Evolutionary conservation across 1,139 yeast species (phyloP).

Genomic region (Candida neerlandica): DNA sequence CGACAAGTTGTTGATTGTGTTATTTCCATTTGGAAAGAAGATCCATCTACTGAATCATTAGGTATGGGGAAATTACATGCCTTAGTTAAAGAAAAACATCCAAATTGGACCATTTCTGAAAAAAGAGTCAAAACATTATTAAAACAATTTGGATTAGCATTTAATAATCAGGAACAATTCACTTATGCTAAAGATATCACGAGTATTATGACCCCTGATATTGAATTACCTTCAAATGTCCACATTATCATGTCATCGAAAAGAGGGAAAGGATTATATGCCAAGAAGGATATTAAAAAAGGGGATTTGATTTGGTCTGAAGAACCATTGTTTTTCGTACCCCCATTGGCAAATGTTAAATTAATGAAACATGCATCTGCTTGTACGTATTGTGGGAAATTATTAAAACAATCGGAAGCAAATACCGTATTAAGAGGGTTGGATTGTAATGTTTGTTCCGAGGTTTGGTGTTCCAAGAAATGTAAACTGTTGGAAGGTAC

Average conservation of each 20-base stretch:
- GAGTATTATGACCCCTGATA: conserved; percentile 54
- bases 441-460: conserved; percentile 68
- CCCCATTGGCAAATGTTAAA: conserved; percentile 69
- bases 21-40: conserved; percentile 67
- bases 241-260: conserved; percentile 45
- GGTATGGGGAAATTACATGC: conserved; percentile 58
- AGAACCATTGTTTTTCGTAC: conserved; percentile 64
- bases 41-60: conserved; percentile 61
- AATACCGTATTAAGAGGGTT: conserved; percentile 51
- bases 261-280: conserved; percentile 53
- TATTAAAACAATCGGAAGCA: conserved; percentile 41
- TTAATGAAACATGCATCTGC: conserved; percentile 69
- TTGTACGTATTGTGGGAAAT: conserved; percentile 78
- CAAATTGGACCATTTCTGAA: conserved; percentile 65
- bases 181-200: conserved; percentile 56
- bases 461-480: conserved; percentile 68
- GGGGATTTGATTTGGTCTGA: conserved; percentile 64
- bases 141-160: conserved; percentile 54
- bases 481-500: conserved; percentile 59
- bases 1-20: conserved; percentile 66
- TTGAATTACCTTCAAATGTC: conserved; percentile 50
- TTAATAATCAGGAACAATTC: conserved; percentile 37
- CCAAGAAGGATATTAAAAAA: conserved; percentile 45
- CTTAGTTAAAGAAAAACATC: conserved; percentile 52
- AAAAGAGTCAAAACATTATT: conserved; percentile 56